phyloP scores from a whole-genome alignment of 176 grass and related monocot genomes.

The Lolium rigidum region DNA sequence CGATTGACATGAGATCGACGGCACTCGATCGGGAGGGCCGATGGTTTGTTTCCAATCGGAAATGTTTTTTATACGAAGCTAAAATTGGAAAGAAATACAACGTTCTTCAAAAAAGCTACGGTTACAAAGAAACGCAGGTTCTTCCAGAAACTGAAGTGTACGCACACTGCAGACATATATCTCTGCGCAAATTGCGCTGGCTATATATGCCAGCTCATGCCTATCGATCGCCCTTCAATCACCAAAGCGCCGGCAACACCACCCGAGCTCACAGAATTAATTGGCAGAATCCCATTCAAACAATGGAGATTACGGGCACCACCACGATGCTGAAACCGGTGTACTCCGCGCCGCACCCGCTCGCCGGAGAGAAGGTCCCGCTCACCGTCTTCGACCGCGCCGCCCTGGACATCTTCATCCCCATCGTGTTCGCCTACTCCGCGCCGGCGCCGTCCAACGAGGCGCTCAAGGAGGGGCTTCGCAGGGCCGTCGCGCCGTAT shows the following conservation, averaged over 20 bases:
- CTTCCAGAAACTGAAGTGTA: background rate
- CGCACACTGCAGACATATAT: background rate
- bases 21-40: too few relatives aligned
- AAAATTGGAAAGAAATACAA: background rate
- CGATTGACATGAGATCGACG: too few relatives aligned
- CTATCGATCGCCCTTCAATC: background rate
- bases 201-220: background rate
- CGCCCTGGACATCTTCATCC: conserved; percentile 40
- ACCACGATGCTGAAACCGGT: conserved; percentile 11
- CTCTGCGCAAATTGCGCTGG: background rate
- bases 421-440: conserved; percentile 42
- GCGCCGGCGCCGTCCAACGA: conserved; percentile 45
- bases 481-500: conserved; percentile 17
- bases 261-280: too few relatives aligned
- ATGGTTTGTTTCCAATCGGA: too few relatives aligned
- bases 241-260: background rate
- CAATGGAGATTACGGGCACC: conserved; percentile 5
- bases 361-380: conserved; percentile 20
- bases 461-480: conserved; percentile 41
- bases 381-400: conserved; percentile 58
- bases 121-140: too few relatives aligned
- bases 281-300: background rate
- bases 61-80: background rate
- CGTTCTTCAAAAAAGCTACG: too few relatives aligned
- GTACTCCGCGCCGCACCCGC: background rate